Base-by-base conservation (phyloP, 2,329 filamentous ascomycete species). In the Hymenoscyphus albidus region DNA sequence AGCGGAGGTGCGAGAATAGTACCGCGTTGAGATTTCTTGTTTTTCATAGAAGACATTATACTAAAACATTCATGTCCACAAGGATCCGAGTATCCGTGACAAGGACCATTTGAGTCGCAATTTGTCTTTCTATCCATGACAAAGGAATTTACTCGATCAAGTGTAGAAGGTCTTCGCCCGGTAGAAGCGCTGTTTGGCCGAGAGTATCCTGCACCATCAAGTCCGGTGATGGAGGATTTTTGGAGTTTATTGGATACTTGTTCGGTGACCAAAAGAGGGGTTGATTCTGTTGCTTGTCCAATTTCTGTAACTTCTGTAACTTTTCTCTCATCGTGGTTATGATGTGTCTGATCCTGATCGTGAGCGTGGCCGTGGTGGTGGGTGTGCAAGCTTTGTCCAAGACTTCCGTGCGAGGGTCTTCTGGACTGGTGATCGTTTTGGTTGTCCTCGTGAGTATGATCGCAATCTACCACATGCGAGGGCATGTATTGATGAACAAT, bases 391-490 rank as follows among this genome's bases (percentile, higher is more conserved):
- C 35, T 27, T 16, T 57, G 16, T 57, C 32, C 65, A 44, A 64
- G 60, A 31, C 64, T 61, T 14, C 16, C 54, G 57, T 64, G 60
- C 3, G 69, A 39, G 61, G 66, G n/a, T 32, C 51, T 56, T 66
- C 68, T 48, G 16, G 62, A 59, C 18, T 71, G 65, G 31, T 70
- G 67, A 61, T 75, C 71, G 10, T 70, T 66, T 48, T 75, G 71
- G 12, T 31, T 44, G 82, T 78, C 87, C 87, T 13, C 85, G 82
- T 72, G 93, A 90, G 56, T 82, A 85, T 72, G 93, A 90, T 92
- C 89, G 76, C 91, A 95, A 74, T 91, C 89, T 62, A 93, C 90
- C 5, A 93, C 88, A 70, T 92, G 89, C 18, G 90, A 91, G 6
- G 91, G 91, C 74, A 93, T 87, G 70, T 87, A 86, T 42, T 83